A percentile compares a stretch with the other conserved stretches of the same genome.
phyloP scores from a whole-genome alignment of 1,139 yeast genomes.

The Kluyveromyces sp. region DNA sequence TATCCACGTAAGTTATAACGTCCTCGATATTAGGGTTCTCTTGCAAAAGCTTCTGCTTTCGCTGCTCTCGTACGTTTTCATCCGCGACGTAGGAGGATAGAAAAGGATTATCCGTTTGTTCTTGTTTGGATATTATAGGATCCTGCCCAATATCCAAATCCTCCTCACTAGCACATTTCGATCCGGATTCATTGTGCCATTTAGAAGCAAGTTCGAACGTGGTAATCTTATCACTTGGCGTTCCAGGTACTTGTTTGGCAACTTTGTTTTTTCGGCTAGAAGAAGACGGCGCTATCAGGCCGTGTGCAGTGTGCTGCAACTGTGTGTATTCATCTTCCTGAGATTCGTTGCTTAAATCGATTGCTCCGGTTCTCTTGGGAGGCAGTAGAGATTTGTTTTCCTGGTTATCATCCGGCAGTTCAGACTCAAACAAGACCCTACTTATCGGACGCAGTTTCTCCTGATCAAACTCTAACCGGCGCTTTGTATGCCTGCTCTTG shows the following conservation, averaged over 20 bases:
- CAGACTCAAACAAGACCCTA: conserved; percentile 17
- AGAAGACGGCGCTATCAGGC: neutral
- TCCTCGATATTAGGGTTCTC: conserved; percentile 21
- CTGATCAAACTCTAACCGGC: conserved; percentile 7
- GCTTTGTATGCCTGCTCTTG: conserved; percentile 9
- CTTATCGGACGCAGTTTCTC: conserved; percentile 14
- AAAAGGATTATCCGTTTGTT: conserved; percentile 21
- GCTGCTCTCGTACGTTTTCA: conserved; percentile 12
- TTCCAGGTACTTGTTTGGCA: conserved; percentile 19
- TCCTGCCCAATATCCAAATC: conserved; percentile 12
- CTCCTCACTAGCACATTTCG: conserved; percentile 10
- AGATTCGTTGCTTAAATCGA: neutral
- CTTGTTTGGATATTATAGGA: conserved; percentile 3
- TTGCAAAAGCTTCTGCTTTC: conserved; percentile 14
- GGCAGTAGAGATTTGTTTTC: conserved; percentile 13
- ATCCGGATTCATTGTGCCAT: conserved; percentile 20
- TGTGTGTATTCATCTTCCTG: conserved; percentile 1
- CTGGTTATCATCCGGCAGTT: conserved; percentile 4
- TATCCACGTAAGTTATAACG: conserved; percentile 20
- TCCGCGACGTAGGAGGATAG: conserved; percentile 13
- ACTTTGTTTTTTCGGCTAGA: conserved; percentile 4
- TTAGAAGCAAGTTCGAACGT: conserved; percentile 20
- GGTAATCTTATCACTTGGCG: conserved; percentile 26
- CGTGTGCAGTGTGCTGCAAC: neutral
- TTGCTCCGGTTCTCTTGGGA: conserved; percentile 11